Conservation (phyloP, 2,329 filamentous ascomycete genomes). For the Mycosphaerella arachidis region DNA sequence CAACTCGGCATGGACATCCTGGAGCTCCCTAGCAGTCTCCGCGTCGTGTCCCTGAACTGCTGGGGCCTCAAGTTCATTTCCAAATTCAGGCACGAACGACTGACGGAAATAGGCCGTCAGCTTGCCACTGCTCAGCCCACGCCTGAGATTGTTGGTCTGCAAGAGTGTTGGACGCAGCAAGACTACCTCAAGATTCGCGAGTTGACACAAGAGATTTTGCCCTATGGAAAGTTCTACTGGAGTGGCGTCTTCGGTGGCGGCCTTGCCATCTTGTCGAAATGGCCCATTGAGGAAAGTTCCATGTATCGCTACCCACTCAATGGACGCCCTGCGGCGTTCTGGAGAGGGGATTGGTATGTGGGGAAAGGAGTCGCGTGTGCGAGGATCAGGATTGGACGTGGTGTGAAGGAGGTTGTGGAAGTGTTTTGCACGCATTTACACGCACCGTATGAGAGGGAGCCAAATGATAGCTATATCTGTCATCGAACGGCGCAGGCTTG, state of each 20-base stretch:
- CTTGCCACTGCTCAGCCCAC: slow-evolving; percentile 63
- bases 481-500: slow-evolving; percentile 91
- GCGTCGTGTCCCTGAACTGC: slow-evolving; percentile 87
- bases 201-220: slow-evolving; percentile 68
- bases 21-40: slow-evolving; percentile 49
- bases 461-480: slow-evolving; percentile 79
- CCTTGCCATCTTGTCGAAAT: slow-evolving; percentile 81
- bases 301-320: slow-evolving; percentile 90
- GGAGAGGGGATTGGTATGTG: slow-evolving; percentile 91
- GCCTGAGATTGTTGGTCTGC: slow-evolving; percentile 84
- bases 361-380: slow-evolving; percentile 90
- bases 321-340: slow-evolving; percentile 88
- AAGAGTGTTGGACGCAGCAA: slow-evolving; percentile 88
- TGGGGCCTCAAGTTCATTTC: slow-evolving; percentile 92
- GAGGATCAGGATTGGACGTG: slow-evolving; percentile 65
- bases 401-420: slow-evolving; percentile 64
- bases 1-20: neutral
- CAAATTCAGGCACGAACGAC: slow-evolving; percentile 69
- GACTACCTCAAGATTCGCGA: slow-evolving; percentile 77
- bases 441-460: slow-evolving; percentile 77
- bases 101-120: slow-evolving; percentile 77
- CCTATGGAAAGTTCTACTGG: slow-evolving; percentile 89
- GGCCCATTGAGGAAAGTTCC: slow-evolving; percentile 84
- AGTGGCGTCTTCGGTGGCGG: slow-evolving; percentile 86
- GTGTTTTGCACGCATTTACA: slow-evolving; percentile 88